Evolutionary conservation across 805 yeast species (phyloP).

Genomic region (Teunomyces gatunensis): DNA sequence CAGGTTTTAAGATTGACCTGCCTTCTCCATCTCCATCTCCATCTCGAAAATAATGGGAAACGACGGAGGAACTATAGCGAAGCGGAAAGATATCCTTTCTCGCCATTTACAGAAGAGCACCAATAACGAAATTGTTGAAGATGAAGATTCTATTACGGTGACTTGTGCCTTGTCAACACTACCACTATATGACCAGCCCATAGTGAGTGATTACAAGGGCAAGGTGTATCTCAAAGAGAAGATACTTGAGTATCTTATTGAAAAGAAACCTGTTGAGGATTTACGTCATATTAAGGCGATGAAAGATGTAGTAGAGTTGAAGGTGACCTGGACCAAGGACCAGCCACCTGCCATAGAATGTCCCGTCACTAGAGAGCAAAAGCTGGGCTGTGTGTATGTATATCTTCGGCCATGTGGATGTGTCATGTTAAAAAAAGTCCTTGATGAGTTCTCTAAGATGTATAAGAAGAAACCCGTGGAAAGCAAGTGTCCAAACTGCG

Average conservation of each 20-base stretch:
- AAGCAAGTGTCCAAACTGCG: slow-evolving; percentile 34
- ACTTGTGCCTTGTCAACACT: slow-evolving; percentile 49
- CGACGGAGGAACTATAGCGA: slow-evolving; percentile 75
- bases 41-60: slow-evolving; percentile 27
- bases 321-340: slow-evolving; percentile 17
- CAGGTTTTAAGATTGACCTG: background rate
- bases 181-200: slow-evolving; percentile 42
- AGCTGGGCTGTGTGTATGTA: slow-evolving; percentile 17
- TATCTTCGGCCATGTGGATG: slow-evolving; percentile 42
- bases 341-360: slow-evolving; percentile 22
- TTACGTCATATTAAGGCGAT: slow-evolving; percentile 19
- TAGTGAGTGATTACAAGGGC: slow-evolving; percentile 72
- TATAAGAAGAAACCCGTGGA: slow-evolving; percentile 7
- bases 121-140: slow-evolving; percentile 13
- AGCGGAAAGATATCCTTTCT: slow-evolving; percentile 48
- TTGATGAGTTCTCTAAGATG: slow-evolving; percentile 16
- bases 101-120: slow-evolving; percentile 19
- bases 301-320: slow-evolving; percentile 26
- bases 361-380: slow-evolving; percentile 27
- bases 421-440: slow-evolving; percentile 25
- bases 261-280: slow-evolving; percentile 18
- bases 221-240: slow-evolving; percentile 61
- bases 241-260: slow-evolving; percentile 54
- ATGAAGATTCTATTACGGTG: slow-evolving; percentile 33
- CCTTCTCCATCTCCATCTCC: too few relatives aligned